Evolutionary conservation across 371 early-diverging fungal species (phyloP).

Genomic region (Synchytrium microbalum): DNA sequence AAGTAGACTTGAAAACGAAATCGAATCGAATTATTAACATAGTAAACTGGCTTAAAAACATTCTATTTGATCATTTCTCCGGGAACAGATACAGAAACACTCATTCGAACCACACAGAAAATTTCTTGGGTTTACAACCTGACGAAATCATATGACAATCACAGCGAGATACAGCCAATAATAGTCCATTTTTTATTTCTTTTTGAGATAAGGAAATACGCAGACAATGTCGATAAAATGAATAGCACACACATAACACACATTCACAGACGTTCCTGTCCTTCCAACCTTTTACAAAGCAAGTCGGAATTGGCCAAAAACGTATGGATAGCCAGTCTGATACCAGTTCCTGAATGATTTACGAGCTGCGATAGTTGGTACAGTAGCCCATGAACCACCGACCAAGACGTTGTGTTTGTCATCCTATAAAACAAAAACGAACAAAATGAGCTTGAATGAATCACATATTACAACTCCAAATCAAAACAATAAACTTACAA

Average conservation of each 20-base stretch:
- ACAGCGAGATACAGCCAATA: too few species aligned
- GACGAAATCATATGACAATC: too few species aligned
- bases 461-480: neutral
- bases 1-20: too few species aligned
- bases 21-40: too few species aligned
- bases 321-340: conserved; percentile 75
- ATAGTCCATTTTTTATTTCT: too few species aligned
- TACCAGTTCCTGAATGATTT: conserved; percentile 82
- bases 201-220: neutral
- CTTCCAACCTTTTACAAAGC: conserved; percentile 20
- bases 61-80: too few species aligned
- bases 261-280: neutral
- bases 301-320: conserved; percentile 69
- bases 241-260: conserved; percentile 6
- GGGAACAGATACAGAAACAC: too few species aligned
- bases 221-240: conserved; percentile 1
- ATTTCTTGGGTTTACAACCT: too few species aligned
- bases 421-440: conserved; percentile 35
- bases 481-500: conserved; percentile 35
- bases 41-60: too few species aligned
- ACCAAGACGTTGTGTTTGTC: conserved; percentile 73
- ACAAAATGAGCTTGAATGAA: conserved; percentile 1
- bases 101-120: too few species aligned
- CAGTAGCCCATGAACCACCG: conserved; percentile 84
- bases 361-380: conserved; percentile 64